These are phyloP conservation scores for Penicillium daleae DNA, from an alignment of 495 filamentous ascomycete species.

Conservation along the genomic window DNA sequence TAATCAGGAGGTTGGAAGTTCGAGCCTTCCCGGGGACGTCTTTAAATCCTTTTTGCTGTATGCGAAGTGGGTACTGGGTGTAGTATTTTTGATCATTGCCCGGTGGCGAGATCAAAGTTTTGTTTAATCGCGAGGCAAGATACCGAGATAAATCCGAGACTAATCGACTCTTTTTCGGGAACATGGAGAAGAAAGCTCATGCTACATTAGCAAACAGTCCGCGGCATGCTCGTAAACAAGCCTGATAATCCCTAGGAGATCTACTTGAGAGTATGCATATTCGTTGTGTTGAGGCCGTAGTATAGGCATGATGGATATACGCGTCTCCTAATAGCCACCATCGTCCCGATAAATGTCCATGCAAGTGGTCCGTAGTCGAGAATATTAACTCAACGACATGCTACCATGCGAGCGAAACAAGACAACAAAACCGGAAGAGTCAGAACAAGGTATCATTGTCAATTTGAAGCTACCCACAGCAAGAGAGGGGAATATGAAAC, in stretches of 20 bases:
- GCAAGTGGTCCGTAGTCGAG: not conserved
- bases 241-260: too few species aligned
- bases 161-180: too few species aligned
- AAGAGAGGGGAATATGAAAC: conserved; percentile 8
- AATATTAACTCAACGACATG: not conserved
- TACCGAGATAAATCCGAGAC: too few species aligned
- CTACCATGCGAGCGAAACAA: not conserved
- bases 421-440: not conserved
- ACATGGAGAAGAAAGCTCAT: too few species aligned
- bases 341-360: not conserved
- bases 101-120: too few species aligned
- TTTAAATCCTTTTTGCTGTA: conserved; percentile 18
- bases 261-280: too few species aligned
- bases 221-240: too few species aligned
- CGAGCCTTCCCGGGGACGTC: conserved; percentile 49
- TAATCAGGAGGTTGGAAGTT: conserved; percentile 56
- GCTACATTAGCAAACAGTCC: too few species aligned
- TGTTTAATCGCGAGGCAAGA: too few species aligned
- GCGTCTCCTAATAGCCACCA: not conserved
- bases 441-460: conserved; percentile 20
- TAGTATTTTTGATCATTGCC: not conserved
- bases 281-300: too few species aligned
- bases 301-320: too few species aligned
- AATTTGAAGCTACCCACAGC: conserved; percentile 21
- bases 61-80: not conserved